Evolutionary conservation across 805 yeast genomes (phyloP), one percentile per base, ranked within the genome.

Genomic region (Lachancea waltii): DNA sequence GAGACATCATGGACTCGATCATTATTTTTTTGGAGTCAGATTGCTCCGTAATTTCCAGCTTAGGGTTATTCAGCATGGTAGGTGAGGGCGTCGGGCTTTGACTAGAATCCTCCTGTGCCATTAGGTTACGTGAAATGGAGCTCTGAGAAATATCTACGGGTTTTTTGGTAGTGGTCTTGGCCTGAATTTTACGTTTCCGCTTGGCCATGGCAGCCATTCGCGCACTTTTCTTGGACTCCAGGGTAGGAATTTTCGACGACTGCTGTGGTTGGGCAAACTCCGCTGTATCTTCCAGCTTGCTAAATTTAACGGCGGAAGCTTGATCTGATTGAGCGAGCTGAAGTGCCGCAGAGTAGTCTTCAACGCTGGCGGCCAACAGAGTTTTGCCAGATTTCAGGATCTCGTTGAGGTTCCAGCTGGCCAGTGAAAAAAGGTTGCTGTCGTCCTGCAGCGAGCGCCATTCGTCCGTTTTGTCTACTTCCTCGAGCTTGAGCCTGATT

Each of bases 161-260:
- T 49, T 69, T 73, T 16, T 60, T 60, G 5, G 70, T 61, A 7
- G 66, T 64, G 7, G 72, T 60, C 48, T 74, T 77, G 1, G 85
- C 83, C 45, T 70, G 74, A 36, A 76, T 79, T 56, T 83, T 85
- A 4, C 95, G 92, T 54, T 81, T 79, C 53, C 97, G 73, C 51
- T 83, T 82, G n/a, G 95, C 95, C 85, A 90, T 77, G 1, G 96
- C 97, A 44, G 85, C 75, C 70, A 87, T 73, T 58, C 97, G 75
- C 0, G 95, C 89, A 35, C 82, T 79, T 28, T 68, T 58, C 34
- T 63, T 58, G 30, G 58, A 29, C 18, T 49, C 46, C 9, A 48
- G 35, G 14, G 56, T 31, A 4, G 49, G 43, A 28, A 13, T 46
- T 45, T 13, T 38, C 45, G n/a, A 17, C 16, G 17, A 19, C 10